Percentiles rank a stretch among this genome's conserved stretches.
Conservation (phyloP, 2,329 filamentous ascomycete genomes). For the Lasiodiplodia citricola region DNA sequence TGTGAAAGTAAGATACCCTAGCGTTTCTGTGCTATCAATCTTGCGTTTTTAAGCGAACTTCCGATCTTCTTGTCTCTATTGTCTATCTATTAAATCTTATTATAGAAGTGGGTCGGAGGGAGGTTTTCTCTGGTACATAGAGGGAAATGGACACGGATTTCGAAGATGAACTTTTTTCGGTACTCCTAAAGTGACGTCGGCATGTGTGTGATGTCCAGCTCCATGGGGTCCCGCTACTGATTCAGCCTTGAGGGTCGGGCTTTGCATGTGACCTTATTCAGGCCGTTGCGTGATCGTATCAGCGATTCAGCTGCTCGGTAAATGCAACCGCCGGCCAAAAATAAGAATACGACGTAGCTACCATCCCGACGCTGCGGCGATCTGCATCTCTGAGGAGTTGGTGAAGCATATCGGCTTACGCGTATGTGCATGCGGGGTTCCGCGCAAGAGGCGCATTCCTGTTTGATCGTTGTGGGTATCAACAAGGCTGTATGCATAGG, state of each 20-base stretch:
- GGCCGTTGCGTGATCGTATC: not conserved
- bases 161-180: not conserved
- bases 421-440: not conserved
- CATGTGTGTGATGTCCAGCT: not conserved
- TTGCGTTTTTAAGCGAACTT: not conserved
- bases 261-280: not conserved
- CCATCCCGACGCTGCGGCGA: not conserved
- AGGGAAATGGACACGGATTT: not conserved
- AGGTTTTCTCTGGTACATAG: not conserved
- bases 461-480: not conserved
- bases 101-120: not conserved
- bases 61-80: not conserved
- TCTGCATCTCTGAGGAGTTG: not conserved
- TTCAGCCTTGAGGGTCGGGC: not conserved
- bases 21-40: slow-evolving; percentile 1
- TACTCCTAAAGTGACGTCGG: not conserved
- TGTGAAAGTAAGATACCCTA: slow-evolving; percentile 24
- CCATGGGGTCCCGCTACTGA: not conserved
- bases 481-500: no score
- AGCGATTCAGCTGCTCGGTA: not conserved
- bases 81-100: not conserved
- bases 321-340: not conserved
- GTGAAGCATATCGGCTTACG: not conserved
- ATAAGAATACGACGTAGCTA: not conserved
- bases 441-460: not conserved